phyloP scores from a whole-genome alignment of 2,329 filamentous ascomycete species.

The Phoma sp. region DNA sequence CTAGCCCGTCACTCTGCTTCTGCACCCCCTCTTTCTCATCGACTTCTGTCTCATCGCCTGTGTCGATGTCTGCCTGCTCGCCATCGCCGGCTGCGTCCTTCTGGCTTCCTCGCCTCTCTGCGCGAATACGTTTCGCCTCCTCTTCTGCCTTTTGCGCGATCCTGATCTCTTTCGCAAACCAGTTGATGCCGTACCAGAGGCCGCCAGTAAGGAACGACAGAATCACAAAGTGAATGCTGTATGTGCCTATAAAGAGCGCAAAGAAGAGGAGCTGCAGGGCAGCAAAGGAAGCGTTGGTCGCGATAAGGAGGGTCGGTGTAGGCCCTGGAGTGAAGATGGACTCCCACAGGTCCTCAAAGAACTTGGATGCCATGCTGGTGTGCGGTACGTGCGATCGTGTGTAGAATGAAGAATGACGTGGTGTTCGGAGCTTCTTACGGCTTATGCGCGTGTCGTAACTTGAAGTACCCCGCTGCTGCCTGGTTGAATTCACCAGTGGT shows the following conservation, averaged over 20 bases:
- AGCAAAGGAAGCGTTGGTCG: constrained; percentile 89
- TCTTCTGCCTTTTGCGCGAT: constrained; percentile 55
- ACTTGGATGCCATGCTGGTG: constrained; percentile 50
- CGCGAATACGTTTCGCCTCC: constrained; percentile 55
- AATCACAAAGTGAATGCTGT: constrained; percentile 86
- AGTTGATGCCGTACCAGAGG: constrained; percentile 95
- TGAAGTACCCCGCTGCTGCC: constrained; percentile 17
- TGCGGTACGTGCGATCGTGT: not conserved
- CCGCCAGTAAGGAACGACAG: constrained; percentile 79
- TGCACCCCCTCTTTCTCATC: constrained; percentile 41
- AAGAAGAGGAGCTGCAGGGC: constrained; percentile 81
- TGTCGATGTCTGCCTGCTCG: constrained; percentile 50
- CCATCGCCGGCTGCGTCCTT: constrained; percentile 33
- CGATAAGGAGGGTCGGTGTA: constrained; percentile 84
- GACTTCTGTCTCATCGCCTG: constrained; percentile 55
- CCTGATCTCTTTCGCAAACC: constrained; percentile 78
- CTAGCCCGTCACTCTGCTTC: constrained; percentile 25
- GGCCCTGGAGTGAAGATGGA: constrained; percentile 93
- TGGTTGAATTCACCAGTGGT: constrained; percentile 9
- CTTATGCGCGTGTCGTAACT: constrained; percentile 1
- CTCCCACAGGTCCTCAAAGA: constrained; percentile 80
- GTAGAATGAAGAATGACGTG: constrained; percentile 6
- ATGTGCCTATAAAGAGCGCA: constrained; percentile 76
- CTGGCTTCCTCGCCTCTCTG: constrained; percentile 53
- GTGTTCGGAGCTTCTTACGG: constrained; percentile 4